phyloP scores from a whole-genome alignment of 1,284 basidiomycete species.

The Melampsora abietis-canadensis region DNA sequence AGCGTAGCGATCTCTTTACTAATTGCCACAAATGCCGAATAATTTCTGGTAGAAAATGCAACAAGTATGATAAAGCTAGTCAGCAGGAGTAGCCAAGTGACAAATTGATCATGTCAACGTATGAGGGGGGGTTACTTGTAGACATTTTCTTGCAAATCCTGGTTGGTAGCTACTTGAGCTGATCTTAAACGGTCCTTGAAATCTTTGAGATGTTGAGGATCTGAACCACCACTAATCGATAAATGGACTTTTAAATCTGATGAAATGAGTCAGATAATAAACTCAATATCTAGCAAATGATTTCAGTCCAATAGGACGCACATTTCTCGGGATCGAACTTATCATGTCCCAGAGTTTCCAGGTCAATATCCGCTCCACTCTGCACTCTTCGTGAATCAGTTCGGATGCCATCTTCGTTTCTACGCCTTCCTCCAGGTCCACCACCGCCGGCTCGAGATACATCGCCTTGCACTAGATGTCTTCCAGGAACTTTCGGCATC shows the following conservation, averaged over 20 bases:
- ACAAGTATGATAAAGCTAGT: not conserved
- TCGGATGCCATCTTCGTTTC: slow-evolving; percentile 10
- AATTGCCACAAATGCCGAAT: slow-evolving; percentile 90
- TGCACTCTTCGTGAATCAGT: not conserved
- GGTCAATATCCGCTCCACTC: slow-evolving; percentile 46
- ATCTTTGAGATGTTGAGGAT: slow-evolving; percentile 30
- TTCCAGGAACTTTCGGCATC: slow-evolving; percentile 15
- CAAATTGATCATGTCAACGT: not conserved
- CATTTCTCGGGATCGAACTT: slow-evolving; percentile 51
- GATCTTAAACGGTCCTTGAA: slow-evolving; percentile 27
- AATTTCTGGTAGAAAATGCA: slow-evolving; percentile 56
- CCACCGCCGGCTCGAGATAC: not conserved
- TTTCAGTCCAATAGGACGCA: not conserved
- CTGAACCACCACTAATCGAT: slow-evolving; percentile 15
- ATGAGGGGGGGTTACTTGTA: slow-evolving; percentile 44
- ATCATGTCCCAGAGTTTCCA: slow-evolving; percentile 48
- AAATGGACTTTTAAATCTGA: slow-evolving; percentile 36
- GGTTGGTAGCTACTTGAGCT: slow-evolving; percentile 45
- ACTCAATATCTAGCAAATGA: not conserved
- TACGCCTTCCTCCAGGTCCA: slow-evolving; percentile 9
- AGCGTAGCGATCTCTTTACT: slow-evolving; percentile 94
- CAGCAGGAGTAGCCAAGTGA: slow-evolving; percentile 42
- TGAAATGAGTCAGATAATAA: not conserved
- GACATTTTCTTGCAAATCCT: slow-evolving; percentile 49
- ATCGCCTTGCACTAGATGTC: not conserved